These are phyloP conservation scores for Actinomortierella wolfii DNA, from an alignment of 371 early-diverging fungal species.

Conservation along the genomic window DNA sequence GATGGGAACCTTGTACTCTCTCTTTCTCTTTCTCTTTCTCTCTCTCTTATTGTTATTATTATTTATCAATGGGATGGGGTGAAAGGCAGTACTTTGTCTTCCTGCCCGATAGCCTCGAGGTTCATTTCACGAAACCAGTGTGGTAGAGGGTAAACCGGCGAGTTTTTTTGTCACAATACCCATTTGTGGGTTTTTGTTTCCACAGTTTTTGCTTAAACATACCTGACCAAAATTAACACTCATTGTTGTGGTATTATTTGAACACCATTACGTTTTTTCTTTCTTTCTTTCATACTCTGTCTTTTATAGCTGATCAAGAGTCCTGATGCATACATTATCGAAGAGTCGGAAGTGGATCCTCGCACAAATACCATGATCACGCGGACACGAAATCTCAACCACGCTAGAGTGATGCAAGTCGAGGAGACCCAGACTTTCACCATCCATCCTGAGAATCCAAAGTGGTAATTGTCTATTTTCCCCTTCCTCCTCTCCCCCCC, in stretches of 20 bases:
- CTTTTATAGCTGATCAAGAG: constrained; percentile 66
- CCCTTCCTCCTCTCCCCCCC: background rate
- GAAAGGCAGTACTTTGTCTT: no score
- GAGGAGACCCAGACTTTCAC: constrained; percentile 88
- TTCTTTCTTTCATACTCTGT: background rate
- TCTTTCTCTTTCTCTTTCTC: background rate
- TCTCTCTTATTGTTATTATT: background rate
- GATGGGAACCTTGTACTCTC: no score
- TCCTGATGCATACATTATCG: constrained; percentile 82
- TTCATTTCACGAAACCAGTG: no score
- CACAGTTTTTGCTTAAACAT: no score
- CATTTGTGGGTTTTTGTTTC: background rate
- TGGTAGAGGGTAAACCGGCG: background rate
- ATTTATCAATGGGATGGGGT: no score
- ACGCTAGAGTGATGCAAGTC: constrained; percentile 89
- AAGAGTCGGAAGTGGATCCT: constrained; percentile 88
- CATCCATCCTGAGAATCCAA: constrained; percentile 59
- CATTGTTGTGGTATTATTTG: background rate
- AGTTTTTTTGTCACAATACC: constrained; percentile 4
- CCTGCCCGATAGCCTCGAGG: no score
- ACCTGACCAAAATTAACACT: no score
- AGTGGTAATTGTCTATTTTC: constrained; percentile 39
- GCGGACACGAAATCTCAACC: constrained; percentile 87
- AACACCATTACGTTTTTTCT: constrained; percentile 1
- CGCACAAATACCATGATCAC: constrained; percentile 77